These are phyloP conservation scores for Ogataea chonburiensis DNA, from an alignment of 805 yeast species.

Conservation along the genomic window DNA sequence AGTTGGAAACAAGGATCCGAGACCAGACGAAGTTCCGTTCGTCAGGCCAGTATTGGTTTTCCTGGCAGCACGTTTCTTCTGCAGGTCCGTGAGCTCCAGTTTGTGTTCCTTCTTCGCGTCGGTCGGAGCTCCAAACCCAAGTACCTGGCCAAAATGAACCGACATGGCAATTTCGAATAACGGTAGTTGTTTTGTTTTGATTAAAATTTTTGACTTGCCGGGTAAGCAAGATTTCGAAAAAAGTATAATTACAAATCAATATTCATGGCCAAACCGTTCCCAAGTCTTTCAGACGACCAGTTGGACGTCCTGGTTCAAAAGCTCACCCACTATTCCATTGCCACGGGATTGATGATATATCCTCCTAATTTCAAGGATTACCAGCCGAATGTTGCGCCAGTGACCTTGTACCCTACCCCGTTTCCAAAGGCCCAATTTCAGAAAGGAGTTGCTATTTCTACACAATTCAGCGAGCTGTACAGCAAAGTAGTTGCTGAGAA, in stretches of 20 bases:
- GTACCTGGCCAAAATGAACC: conserved; percentile 30
- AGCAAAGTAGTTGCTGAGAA: conserved; percentile 58
- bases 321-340: conserved; percentile 70
- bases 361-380: conserved; percentile 52
- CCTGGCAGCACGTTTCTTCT: conserved; percentile 28
- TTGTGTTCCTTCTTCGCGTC: conserved; percentile 18
- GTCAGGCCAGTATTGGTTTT: conserved; percentile 16
- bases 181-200: conserved; percentile 8
- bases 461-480: conserved; percentile 70
- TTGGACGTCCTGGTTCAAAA: conserved; percentile 16
- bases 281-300: not conserved
- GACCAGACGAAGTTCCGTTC: conserved; percentile 10
- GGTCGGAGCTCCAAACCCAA: conserved; percentile 22
- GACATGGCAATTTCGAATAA: conserved; percentile 23
- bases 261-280: conserved; percentile 6
- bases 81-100: conserved; percentile 27
- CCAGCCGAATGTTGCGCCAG: conserved; percentile 70
- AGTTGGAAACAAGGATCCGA: conserved; percentile 16
- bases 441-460: conserved; percentile 65
- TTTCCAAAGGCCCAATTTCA: conserved; percentile 68
- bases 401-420: conserved; percentile 89
- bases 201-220: conserved; percentile 12
- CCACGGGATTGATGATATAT: conserved; percentile 81
- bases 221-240: conserved; percentile 5
- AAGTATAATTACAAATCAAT: conserved; percentile 6